These are phyloP conservation scores for Boletus reticuloceps DNA, from an alignment of 768 basidiomycete genomes.

Conservation along the genomic window DNA sequence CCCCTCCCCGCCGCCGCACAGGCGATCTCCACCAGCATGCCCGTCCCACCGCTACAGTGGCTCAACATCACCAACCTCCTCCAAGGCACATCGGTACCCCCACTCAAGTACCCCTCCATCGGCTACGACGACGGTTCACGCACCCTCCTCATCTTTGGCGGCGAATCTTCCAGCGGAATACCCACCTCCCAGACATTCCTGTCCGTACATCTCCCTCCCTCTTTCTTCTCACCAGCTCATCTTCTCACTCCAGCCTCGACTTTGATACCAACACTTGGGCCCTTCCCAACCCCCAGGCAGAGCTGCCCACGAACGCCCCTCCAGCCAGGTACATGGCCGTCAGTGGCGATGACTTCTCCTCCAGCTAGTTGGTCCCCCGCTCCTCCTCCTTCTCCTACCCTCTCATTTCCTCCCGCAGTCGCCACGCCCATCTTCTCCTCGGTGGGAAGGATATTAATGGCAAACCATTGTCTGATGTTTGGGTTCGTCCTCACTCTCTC, in stretches of 20 bases:
- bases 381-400: conserved; percentile 9
- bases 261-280: conserved; percentile 62
- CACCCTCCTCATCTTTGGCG: conserved; percentile 71
- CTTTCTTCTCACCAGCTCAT: conserved; percentile 1
- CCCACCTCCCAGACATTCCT: conserved; percentile 64
- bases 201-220: conserved; percentile 37
- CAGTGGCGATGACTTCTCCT: conserved; percentile 68
- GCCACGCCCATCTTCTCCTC: conserved; percentile 69
- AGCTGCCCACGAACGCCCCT: conserved; percentile 46
- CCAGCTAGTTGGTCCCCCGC: conserved; percentile 66
- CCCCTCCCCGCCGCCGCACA: conserved; percentile 35
- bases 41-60: conserved; percentile 50
- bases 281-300: conserved; percentile 48
- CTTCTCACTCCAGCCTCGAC: conserved; percentile 47
- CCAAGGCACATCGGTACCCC: conserved; percentile 52
- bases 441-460: conserved; percentile 64
- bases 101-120: conserved; percentile 69
- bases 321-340: conserved; percentile 64
- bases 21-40: conserved; percentile 49
- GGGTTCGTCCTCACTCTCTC: conserved; percentile 48
- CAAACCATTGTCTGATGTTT: conserved; percentile 61
- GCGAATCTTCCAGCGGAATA: conserved; percentile 64
- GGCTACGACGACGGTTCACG: conserved; percentile 51
- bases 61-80: conserved; percentile 64
- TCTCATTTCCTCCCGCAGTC: conserved; percentile 42